Conservation (phyloP, 805 yeast species). For the Scheffersomyces spartinae region DNA sequence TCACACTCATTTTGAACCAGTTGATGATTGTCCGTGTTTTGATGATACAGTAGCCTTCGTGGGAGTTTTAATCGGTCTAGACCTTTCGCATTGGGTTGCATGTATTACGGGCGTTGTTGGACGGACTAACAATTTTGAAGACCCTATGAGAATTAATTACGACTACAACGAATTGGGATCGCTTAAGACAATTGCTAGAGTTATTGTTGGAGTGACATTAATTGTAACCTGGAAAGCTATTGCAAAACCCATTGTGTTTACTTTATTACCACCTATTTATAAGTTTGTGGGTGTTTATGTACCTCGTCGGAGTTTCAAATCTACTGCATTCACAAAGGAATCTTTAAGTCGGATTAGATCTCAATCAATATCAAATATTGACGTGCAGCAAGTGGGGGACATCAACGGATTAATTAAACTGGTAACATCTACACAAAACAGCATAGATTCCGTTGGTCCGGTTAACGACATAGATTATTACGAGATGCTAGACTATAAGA, state of each 20-base stretch:
- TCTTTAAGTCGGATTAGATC: slow-evolving; percentile 23
- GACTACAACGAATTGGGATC: slow-evolving; percentile 31
- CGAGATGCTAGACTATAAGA: slow-evolving; percentile 25
- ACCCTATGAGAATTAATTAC: no score
- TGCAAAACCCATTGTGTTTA: slow-evolving; percentile 56
- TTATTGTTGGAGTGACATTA: slow-evolving; percentile 46
- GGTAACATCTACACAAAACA: slow-evolving; percentile 14
- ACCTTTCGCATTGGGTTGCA: slow-evolving; percentile 47
- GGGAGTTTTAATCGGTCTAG: slow-evolving; percentile 77
- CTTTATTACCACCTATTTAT: slow-evolving; percentile 50
- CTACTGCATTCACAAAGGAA: slow-evolving; percentile 25
- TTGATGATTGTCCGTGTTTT: slow-evolving; percentile 92
- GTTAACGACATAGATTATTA: slow-evolving; percentile 29
- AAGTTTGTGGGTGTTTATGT: slow-evolving; percentile 24
- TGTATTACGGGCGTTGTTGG: no score
- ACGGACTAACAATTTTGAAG: no score
- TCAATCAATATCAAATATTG: slow-evolving; percentile 28
- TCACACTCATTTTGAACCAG: slow-evolving; percentile 69
- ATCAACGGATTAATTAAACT: slow-evolving; percentile 14
- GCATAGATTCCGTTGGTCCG: slow-evolving; percentile 21
- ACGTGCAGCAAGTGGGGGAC: slow-evolving; percentile 14
- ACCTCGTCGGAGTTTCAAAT: slow-evolving; percentile 24
- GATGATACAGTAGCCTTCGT: slow-evolving; percentile 91
- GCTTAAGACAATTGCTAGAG: slow-evolving; percentile 30
- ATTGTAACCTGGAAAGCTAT: slow-evolving; percentile 66